phyloP scores from a whole-genome alignment of 148 eudicot genomes.

The Cornus kousa region DNA sequence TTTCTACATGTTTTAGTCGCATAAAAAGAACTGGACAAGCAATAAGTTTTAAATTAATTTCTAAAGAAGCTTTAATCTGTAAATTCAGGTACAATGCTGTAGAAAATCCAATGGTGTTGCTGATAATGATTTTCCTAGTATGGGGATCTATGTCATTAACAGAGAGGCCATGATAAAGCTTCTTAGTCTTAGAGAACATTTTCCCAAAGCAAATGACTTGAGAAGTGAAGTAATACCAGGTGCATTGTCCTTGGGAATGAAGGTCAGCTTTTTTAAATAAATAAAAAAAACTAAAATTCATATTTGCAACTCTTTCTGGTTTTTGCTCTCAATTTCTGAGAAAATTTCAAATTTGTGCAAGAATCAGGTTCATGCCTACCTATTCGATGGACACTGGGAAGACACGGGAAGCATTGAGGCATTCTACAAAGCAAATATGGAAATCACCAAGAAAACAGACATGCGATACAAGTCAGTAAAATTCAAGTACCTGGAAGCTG shows the following conservation, averaged over 20 bases:
- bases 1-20: background rate
- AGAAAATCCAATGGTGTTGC: slow-evolving; percentile 15
- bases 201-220: slow-evolving; percentile 58
- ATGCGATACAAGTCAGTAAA: slow-evolving; percentile 49
- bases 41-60: background rate
- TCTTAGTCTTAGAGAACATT: slow-evolving; percentile 42
- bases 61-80: slow-evolving; percentile 7
- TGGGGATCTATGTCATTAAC: slow-evolving; percentile 75
- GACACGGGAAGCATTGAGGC: slow-evolving; percentile 71
- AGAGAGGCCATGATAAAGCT: slow-evolving; percentile 54
- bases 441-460: slow-evolving; percentile 40
- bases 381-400: slow-evolving; percentile 73
- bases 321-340: background rate
- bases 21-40: background rate
- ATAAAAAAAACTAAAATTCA: background rate
- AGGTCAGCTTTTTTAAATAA: slow-evolving; percentile 35
- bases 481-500: slow-evolving; percentile 12
- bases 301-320: background rate
- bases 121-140: slow-evolving; percentile 34
- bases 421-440: slow-evolving; percentile 67
- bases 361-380: slow-evolving; percentile 59
- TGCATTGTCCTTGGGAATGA: slow-evolving; percentile 77
- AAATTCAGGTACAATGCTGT: slow-evolving; percentile 30
- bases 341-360: slow-evolving; percentile 3
- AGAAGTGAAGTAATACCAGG: slow-evolving; percentile 66